These are phyloP conservation scores for Dryas integrifolia DNA, from an alignment of 331 rosid genomes.

Conservation along the genomic window DNA sequence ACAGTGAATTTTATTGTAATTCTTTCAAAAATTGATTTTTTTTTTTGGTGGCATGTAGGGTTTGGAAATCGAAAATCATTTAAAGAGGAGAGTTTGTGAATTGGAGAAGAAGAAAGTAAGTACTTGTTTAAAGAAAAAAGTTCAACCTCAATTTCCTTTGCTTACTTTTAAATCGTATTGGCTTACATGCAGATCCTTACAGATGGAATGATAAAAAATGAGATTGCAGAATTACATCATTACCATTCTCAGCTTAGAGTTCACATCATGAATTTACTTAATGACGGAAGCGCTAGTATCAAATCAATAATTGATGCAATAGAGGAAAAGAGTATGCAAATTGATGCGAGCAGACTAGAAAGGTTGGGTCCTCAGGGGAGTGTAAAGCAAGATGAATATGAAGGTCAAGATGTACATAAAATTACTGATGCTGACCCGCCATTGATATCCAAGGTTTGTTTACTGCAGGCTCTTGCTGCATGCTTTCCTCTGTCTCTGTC, in stretches of 20 bases:
- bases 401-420: constrained; percentile 56
- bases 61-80: constrained; percentile 91
- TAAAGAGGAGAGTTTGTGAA: constrained; percentile 62
- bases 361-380: constrained; percentile 40
- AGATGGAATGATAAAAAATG: constrained; percentile 45
- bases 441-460: constrained; percentile 49
- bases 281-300: constrained; percentile 58
- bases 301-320: constrained; percentile 50
- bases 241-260: constrained; percentile 54
- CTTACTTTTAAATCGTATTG: constrained; percentile 24
- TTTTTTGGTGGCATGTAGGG: constrained; percentile 47
- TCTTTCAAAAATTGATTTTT: constrained; percentile 5
- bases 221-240: constrained; percentile 50
- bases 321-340: constrained; percentile 46
- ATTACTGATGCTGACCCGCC: constrained; percentile 37
- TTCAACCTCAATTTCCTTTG: not conserved
- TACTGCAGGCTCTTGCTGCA: constrained; percentile 18
- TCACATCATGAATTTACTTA: constrained; percentile 53
- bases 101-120: constrained; percentile 74
- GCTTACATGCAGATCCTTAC: constrained; percentile 54
- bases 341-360: constrained; percentile 35
- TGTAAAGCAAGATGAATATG: constrained; percentile 47
- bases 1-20: not conserved
- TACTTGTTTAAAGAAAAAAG: constrained; percentile 21
- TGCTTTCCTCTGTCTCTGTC: constrained; percentile 12